Percentiles rank a stretch among this genome's conserved stretches.
Conservation (phyloP, 2,329 filamentous ascomycete genomes). For the Phaeosphaeriaceae sp. region DNA sequence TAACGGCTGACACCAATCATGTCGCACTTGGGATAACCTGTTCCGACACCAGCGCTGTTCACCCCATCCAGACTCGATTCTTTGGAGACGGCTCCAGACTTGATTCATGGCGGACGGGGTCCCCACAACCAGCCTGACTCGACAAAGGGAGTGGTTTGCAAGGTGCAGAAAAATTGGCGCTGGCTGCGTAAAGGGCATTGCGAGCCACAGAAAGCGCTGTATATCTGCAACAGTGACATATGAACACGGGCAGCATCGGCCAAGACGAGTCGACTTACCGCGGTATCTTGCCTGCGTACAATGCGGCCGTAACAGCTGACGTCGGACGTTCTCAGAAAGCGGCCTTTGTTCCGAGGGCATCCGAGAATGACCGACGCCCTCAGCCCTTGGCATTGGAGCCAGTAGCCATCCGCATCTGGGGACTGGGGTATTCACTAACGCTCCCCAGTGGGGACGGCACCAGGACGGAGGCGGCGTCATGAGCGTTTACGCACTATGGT, state of each 20-base stretch:
- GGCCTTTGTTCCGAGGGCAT: constrained; percentile 39
- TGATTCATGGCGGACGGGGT: constrained; percentile 13
- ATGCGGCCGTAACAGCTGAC: constrained; percentile 31
- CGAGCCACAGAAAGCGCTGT: background rate
- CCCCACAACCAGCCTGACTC: constrained; percentile 24
- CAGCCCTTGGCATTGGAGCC: constrained; percentile 5
- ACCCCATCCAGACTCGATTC: constrained; percentile 17
- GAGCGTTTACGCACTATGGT: constrained; percentile 42
- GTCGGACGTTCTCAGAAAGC: constrained; percentile 24
- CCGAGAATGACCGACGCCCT: constrained; percentile 40
- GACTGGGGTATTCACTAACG: constrained; percentile 46
- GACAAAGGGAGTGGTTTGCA: background rate
- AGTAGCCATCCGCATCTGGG: constrained; percentile 41
- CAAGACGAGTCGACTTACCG: constrained; percentile 14
- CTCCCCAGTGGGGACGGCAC: constrained; percentile 41
- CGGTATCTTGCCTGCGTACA: constrained; percentile 26
- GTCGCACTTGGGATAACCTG: constrained; percentile 31
- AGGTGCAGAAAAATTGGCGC: background rate
- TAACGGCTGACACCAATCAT: constrained; percentile 31
- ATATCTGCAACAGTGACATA: background rate
- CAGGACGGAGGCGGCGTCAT: constrained; percentile 40
- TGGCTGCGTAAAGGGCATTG: background rate
- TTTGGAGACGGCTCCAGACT: constrained; percentile 3
- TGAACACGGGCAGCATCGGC: constrained; percentile 11
- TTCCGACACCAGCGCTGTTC: constrained; percentile 22